Evolutionary conservation across 2,329 filamentous ascomycete species (phyloP), one percentile per base, ranked within the genome.

Genomic region (Apiospora malaysiana): DNA sequence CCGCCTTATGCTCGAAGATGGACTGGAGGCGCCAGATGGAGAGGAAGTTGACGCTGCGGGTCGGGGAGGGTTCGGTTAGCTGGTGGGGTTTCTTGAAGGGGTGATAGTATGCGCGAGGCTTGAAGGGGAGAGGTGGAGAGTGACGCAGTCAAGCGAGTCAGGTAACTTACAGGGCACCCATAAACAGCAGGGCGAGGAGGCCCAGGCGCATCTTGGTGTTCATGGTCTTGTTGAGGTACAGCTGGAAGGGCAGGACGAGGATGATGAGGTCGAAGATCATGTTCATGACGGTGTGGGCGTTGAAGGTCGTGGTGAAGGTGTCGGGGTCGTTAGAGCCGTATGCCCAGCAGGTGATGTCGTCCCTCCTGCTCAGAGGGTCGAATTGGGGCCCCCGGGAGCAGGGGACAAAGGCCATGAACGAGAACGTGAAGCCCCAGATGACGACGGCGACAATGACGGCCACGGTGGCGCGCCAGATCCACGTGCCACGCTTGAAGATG

Each of bases 151-250:
- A n/a, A n/a, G n/a, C n/a, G n/a, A n/a, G n/a, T n/a, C n/a, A n/a
- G n/a, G n/a, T n/a, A n/a, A 77, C 80, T 70, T 73, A 82, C 80
- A 76, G 43, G 18, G 78, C 70, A 0, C 81, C 80, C 25, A 82
- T 72, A 2, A 78, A 49, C 42, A 82, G 72, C 4, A 82, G 76
- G 1, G 75, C 70, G 0, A 78, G 68, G 7, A 82, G 75, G 0
- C 77, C 79, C 16, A 79, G 43, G 3, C 80, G 75, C 43, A 79
- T 78, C 74, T 77, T 79, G 67, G 73, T 73, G 32, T 74, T 71
- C 27, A 76, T 75, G 16, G 69, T 69, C 12, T 68, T 68, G n/a
- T 68, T 23, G 4, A 75, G 16, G 45, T 74, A 76, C 18, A 77
- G 45, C 0, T 73, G 72, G 4, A 76, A 69, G 4, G 77, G 76